A percentile compares a stretch with the other conserved stretches of the same genome.
These are phyloP conservation scores for Aspergillus saccharolyticus DNA, from an alignment of 495 filamentous ascomycete species.

Conservation along the genomic window DNA sequence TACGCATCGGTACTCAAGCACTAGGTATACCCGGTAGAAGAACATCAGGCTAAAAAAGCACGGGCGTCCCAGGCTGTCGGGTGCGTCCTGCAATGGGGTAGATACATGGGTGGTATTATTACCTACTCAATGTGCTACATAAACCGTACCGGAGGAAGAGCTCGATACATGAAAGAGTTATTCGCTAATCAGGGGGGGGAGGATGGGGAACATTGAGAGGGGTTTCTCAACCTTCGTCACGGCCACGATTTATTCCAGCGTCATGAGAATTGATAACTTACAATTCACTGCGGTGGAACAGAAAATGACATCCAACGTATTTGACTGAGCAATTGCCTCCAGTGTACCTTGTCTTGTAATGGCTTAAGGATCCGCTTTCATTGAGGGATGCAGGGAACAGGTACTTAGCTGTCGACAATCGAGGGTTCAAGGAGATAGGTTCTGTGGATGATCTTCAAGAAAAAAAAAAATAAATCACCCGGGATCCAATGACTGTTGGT, in stretches of 20 bases:
- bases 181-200: neutral
- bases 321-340: too few relatives aligned
- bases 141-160: neutral
- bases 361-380: too few relatives aligned
- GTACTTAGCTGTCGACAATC: neutral
- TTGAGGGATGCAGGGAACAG: too few relatives aligned
- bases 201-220: neutral
- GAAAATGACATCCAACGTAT: too few relatives aligned
- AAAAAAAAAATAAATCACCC: slow-evolving; percentile 2
- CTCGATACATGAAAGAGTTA: neutral
- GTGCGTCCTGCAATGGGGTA: slow-evolving; percentile 6
- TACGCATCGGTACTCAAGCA: neutral
- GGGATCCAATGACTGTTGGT: slow-evolving; percentile 24
- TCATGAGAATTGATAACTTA: too few relatives aligned
- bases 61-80: slow-evolving; percentile 22
- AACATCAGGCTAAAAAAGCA: slow-evolving; percentile 14
- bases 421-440: slow-evolving; percentile 7
- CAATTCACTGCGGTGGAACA: too few relatives aligned
- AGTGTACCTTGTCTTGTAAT: too few relatives aligned
- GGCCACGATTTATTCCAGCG: too few relatives aligned
- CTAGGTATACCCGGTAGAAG: neutral
- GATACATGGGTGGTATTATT: neutral
- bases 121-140: neutral
- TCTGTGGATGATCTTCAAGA: slow-evolving; percentile 19
- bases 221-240: too few relatives aligned